Percentiles rank a stretch among this genome's conserved stretches.
Evolutionary conservation across 1,284 basidiomycete genomes (phyloP).

Genomic region (Rhodotorula sp.): DNA sequence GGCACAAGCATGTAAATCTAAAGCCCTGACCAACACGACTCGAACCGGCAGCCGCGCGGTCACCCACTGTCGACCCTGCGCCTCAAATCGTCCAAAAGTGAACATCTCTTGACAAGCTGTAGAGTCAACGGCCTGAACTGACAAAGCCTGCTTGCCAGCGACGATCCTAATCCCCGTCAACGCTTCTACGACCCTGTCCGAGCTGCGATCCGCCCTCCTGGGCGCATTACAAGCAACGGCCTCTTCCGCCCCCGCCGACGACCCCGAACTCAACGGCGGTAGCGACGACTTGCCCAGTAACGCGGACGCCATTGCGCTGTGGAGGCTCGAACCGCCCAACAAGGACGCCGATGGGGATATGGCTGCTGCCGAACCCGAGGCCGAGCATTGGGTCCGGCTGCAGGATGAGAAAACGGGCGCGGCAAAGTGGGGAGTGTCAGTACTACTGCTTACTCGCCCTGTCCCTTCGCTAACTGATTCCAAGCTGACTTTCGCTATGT

Average conservation of each 20-base stretch:
- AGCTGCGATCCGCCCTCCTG: conserved; percentile 10
- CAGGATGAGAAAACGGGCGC: conserved; percentile 28
- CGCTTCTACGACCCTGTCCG: conserved; percentile 14
- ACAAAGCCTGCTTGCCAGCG: conserved; percentile 1
- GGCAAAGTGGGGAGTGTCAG: conserved; percentile 35
- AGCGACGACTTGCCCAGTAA: background rate
- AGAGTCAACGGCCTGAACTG: background rate
- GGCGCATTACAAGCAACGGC: conserved; percentile 11
- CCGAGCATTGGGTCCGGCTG: conserved; percentile 26
- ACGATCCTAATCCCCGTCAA: conserved; percentile 29
- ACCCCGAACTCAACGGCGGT: background rate
- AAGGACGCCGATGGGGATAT: background rate
- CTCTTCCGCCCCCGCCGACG: background rate
- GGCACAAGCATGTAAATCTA: too few species aligned
- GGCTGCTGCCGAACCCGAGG: background rate
- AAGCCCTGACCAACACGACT: background rate
- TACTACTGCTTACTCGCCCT: too few species aligned
- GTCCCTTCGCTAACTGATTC: too few species aligned
- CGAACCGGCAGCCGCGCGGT: conserved; percentile 6
- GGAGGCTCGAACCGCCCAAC: conserved; percentile 16
- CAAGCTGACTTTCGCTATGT: too few species aligned
- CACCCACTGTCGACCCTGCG: conserved; percentile 26
- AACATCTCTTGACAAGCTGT: background rate
- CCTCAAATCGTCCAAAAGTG: conserved; percentile 28
- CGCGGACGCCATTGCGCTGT: conserved; percentile 19